Conservation (phyloP, 306 rosid species). For the Cicer bijugum region DNA sequence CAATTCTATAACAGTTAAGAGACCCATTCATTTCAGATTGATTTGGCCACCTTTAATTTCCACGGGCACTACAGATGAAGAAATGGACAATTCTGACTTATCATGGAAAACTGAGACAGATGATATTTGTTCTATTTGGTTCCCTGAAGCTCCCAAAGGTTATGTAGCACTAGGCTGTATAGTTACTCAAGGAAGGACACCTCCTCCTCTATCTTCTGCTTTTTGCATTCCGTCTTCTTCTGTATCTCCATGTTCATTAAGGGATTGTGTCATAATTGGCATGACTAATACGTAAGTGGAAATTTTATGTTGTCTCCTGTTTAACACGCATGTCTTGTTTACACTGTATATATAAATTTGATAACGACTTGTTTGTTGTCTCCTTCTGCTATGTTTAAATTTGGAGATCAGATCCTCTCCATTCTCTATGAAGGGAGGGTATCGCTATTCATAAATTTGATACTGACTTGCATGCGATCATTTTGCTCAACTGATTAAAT, state of each 20-base stretch:
- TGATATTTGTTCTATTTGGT: slow-evolving; percentile 78
- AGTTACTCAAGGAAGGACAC: slow-evolving; percentile 68
- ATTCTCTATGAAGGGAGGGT: background rate
- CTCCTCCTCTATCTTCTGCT: slow-evolving; percentile 77
- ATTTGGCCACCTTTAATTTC: slow-evolving; percentile 80
- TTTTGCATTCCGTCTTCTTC: slow-evolving; percentile 78
- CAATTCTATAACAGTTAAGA: slow-evolving; percentile 69
- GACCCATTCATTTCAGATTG: slow-evolving; percentile 75
- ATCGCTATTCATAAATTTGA: background rate
- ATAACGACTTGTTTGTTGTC: slow-evolving; percentile 5
- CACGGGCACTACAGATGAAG: slow-evolving; percentile 46
- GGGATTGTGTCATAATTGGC: slow-evolving; percentile 77
- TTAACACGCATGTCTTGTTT: background rate
- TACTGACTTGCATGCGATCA: slow-evolving; percentile 11
- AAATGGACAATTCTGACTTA: slow-evolving; percentile 44
- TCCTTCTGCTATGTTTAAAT: background rate
- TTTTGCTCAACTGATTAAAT: slow-evolving; percentile 24
- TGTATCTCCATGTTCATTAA: slow-evolving; percentile 74
- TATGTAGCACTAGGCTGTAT: slow-evolving; percentile 93
- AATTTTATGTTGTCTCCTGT: slow-evolving; percentile 30
- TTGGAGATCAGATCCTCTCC: slow-evolving; percentile 11
- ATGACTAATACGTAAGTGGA: slow-evolving; percentile 64
- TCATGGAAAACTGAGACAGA: slow-evolving; percentile 47
- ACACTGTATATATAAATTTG: slow-evolving; percentile 5
- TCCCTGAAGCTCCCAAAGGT: slow-evolving; percentile 92